phyloP scores from a whole-genome alignment of 2,329 filamentous ascomycete species.

The Microsporum canis region DNA sequence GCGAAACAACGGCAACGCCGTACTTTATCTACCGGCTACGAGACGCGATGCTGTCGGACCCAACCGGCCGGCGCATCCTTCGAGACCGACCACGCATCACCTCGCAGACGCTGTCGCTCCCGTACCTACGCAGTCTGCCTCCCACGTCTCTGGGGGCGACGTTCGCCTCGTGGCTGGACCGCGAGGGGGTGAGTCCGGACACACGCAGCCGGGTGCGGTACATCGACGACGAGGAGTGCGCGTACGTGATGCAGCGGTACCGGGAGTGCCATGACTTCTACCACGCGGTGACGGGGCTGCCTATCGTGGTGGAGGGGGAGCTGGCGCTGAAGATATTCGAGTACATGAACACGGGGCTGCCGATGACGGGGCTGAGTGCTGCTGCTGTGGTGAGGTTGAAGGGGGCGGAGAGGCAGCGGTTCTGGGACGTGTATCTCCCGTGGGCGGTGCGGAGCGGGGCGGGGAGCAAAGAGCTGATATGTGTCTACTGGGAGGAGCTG shows the following conservation, averaged over 20 bases:
- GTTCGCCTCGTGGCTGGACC: conserved; percentile 85
- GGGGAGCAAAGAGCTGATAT: conserved; percentile 67
- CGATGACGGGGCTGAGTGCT: conserved; percentile 85
- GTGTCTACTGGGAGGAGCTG: conserved; percentile 96
- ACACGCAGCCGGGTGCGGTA: conserved; percentile 73
- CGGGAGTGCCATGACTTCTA: conserved; percentile 97
- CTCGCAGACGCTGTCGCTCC: conserved; percentile 56
- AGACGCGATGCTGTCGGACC: conserved; percentile 73
- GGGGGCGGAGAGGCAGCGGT: conserved; percentile 51
- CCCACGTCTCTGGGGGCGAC: conserved; percentile 63
- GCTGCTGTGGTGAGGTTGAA: conserved; percentile 59
- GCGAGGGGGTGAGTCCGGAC: conserved; percentile 86
- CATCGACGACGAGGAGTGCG: conserved; percentile 89
- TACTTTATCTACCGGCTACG: conserved; percentile 91
- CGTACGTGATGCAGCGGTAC: conserved; percentile 97
- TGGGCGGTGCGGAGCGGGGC: conserved; percentile 79
- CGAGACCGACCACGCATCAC: conserved; percentile 81
- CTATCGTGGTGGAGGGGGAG: conserved; percentile 88
- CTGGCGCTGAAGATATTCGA: conserved; percentile 97
- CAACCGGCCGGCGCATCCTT: conserved; percentile 82
- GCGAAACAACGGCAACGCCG: conserved; percentile 85
- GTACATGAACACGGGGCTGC: conserved; percentile 84
- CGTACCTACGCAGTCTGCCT: conserved; percentile 60
- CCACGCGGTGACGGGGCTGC: conserved; percentile 83
- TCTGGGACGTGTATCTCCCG: conserved; percentile 57